phyloP scores from a whole-genome alignment of 768 basidiomycete species.

The Leccinum truebloodii region DNA sequence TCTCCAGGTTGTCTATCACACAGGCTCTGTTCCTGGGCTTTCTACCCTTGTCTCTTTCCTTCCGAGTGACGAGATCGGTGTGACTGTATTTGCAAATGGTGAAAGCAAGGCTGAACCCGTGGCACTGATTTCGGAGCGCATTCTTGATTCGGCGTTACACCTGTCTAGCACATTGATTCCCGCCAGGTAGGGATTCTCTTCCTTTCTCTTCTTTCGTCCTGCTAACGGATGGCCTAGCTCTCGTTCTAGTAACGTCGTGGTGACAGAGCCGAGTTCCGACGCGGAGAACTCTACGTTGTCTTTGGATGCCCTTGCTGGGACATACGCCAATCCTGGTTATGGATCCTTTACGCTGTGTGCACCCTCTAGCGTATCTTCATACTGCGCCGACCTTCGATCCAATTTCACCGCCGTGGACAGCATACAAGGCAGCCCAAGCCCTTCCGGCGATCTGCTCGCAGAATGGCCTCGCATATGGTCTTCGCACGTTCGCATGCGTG shows the following conservation, averaged over 20 bases:
- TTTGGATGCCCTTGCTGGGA: constrained; percentile 36
- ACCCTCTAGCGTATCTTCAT: constrained; percentile 21
- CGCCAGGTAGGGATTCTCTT: constrained; percentile 7
- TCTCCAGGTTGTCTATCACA: constrained; percentile 37
- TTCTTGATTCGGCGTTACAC: constrained; percentile 28
- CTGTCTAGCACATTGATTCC: constrained; percentile 1
- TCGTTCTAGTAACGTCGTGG: neutral
- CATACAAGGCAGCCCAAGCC: neutral
- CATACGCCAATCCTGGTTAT: constrained; percentile 40
- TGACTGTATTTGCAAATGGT: constrained; percentile 38
- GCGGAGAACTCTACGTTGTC: neutral
- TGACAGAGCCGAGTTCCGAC: too few relatives aligned
- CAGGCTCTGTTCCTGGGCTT: constrained; percentile 38
- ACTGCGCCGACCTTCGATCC: constrained; percentile 26
- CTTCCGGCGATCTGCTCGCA: constrained; percentile 26
- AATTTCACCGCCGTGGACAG: constrained; percentile 33
- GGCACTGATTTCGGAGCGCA: constrained; percentile 9
- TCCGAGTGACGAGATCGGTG: constrained; percentile 37
- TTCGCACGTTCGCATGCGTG: constrained; percentile 38
- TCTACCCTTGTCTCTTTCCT: constrained; percentile 34
- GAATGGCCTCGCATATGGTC: constrained; percentile 37
- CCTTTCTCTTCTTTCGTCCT: neutral
- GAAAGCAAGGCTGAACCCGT: constrained; percentile 17
- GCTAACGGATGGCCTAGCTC: constrained; percentile 3
- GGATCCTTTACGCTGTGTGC: constrained; percentile 40